Base-by-base conservation (phyloP, 2,329 filamentous ascomycete genomes). In the Trichoderma koningiopsis region DNA sequence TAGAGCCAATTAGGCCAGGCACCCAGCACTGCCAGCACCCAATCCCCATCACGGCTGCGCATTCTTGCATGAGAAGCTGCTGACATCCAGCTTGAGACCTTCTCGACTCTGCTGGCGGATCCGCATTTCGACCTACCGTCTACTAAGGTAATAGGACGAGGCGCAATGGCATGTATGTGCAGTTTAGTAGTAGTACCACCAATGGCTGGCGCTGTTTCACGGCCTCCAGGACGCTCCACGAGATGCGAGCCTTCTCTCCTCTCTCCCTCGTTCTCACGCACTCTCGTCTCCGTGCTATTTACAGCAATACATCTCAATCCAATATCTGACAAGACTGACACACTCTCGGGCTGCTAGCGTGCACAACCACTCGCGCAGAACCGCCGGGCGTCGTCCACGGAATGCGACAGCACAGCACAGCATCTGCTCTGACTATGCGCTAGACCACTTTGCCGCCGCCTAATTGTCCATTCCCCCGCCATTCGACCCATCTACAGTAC, bases 401-500 rank as follows among this genome's bases (percentile, higher is more conserved):
- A 29, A 59, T 67, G 64, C 64, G 64, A 37, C 53, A 27, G 43
- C 64, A 49, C 53, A 27, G 43, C 64, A 49, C 47, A 57, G 56
- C 63, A 49, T 33, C 59, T 62, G 35, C 52, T 47, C 35, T 57
- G 47, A 56, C 55, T 67, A 59, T 67, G 64, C 64, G 55, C 64
- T 59, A 67, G 47, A 52, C 55, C 55, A 49, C 55, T 57, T 59
- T 67, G 55, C 64, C 64, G 55, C 64, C 64, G 64, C 64, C 64
- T 52, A 67, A 67, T 67, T 67, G 64, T 47, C 55, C 64, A 67
- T 67, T 67, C 53, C 55, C 63, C 47, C 61, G 47, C 61, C 64
- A 57, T 43, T 65, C 37, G 37, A 66, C 55, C 64, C 64, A 59
- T 67, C 64, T 49, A 67, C 64, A 67, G 64, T 67, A 59, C 47